Conservation (phyloP, 2,329 filamentous ascomycete species). For the Capronia epimyces region DNA sequence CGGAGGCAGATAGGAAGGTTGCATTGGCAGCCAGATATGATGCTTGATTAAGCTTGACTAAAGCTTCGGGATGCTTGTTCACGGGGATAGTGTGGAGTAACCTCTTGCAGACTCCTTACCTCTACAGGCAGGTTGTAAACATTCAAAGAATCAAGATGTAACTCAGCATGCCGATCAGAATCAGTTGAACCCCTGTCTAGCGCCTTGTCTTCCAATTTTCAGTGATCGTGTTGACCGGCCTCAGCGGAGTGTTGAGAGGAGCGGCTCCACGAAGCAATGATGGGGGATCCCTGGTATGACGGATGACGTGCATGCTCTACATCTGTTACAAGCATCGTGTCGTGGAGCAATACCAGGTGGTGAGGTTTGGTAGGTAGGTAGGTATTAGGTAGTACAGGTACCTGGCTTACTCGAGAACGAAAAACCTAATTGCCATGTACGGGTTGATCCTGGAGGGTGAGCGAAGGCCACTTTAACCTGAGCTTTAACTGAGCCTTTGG, state of each 20-base stretch:
- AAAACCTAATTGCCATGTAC: constrained; percentile 9
- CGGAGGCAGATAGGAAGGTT: constrained; percentile 22
- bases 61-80: constrained; percentile 16
- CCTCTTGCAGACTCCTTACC: constrained; percentile 13
- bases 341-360: too few relatives aligned
- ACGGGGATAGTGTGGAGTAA: constrained; percentile 8
- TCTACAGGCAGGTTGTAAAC: constrained; percentile 14
- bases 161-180: background rate
- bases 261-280: too few relatives aligned
- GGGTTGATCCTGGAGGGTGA: constrained; percentile 14
- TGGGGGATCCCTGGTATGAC: too few relatives aligned
- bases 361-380: too few relatives aligned
- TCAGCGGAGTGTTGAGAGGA: too few relatives aligned
- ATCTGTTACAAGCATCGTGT: too few relatives aligned
- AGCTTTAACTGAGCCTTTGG: constrained; percentile 12
- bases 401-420: constrained; percentile 14
- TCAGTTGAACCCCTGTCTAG: background rate
- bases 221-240: background rate
- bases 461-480: constrained; percentile 12
- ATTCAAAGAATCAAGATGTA: background rate
- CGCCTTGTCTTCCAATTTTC: background rate
- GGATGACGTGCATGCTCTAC: too few relatives aligned
- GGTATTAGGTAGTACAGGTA: too few relatives aligned
- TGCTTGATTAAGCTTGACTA: constrained; percentile 5
- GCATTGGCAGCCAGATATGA: constrained; percentile 6